Percentiles rank a stretch among this genome's conserved stretches.
Evolutionary conservation across 2,329 filamentous ascomycete genomes (phyloP).

Genomic region (Huntiella omanensis): DNA sequence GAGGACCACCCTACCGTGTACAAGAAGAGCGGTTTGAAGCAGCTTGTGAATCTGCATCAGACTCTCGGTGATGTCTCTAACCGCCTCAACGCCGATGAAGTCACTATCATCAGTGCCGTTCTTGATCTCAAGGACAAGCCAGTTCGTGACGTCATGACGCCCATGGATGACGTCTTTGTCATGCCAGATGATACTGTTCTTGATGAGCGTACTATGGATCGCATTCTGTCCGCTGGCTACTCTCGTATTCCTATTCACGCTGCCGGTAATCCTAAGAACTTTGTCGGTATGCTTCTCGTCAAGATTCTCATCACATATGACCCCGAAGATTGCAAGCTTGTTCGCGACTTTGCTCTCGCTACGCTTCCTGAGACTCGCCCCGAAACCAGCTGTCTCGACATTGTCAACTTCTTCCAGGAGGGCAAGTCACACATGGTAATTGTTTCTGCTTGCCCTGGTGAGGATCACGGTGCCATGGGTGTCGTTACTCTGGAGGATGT

Average conservation of each 20-base stretch:
- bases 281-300: slow-evolving; percentile 92
- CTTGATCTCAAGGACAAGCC: slow-evolving; percentile 92
- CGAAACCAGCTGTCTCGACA: slow-evolving; percentile 91
- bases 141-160: slow-evolving; percentile 92
- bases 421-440: slow-evolving; percentile 98
- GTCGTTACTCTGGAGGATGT: slow-evolving; percentile 96
- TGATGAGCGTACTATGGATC: slow-evolving; percentile 87
- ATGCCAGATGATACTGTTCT: slow-evolving; percentile 90
- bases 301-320: slow-evolving; percentile 99
- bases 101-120: slow-evolving; percentile 95
- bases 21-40: slow-evolving; percentile 96
- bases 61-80: slow-evolving; percentile 74
- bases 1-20: slow-evolving; percentile 93
- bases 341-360: slow-evolving; percentile 79
- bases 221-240: slow-evolving; percentile 82
- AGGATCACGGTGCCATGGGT: slow-evolving; percentile 73
- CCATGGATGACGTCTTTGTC: slow-evolving; percentile 92
- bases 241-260: slow-evolving; percentile 90
- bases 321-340: slow-evolving; percentile 72
- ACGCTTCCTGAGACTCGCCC: slow-evolving; percentile 88
- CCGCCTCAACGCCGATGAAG: slow-evolving; percentile 87
- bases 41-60: slow-evolving; percentile 84
- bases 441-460: slow-evolving; percentile 78
- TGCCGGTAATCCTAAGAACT: slow-evolving; percentile 66
- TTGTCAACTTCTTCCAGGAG: slow-evolving; percentile 99